These are phyloP conservation scores for Pelargonium cotyledonis DNA, from an alignment of 441 rosid genomes.

Conservation along the genomic window DNA sequence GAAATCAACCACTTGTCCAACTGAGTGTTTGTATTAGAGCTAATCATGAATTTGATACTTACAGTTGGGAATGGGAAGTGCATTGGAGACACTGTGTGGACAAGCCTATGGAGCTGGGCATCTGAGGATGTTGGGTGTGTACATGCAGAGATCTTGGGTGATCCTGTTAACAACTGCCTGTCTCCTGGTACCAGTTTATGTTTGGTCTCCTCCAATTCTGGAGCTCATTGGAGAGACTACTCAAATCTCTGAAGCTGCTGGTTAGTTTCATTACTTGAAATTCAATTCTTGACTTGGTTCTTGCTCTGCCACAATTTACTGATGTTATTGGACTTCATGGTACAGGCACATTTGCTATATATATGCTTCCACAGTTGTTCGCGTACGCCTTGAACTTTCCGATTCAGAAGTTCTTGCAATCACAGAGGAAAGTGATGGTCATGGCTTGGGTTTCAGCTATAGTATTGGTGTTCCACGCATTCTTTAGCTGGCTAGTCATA, in stretches of 20 bases:
- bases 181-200: slow-evolving; percentile 30
- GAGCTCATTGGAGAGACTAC: slow-evolving; percentile 36
- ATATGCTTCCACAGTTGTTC: slow-evolving; percentile 35
- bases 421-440: slow-evolving; percentile 49
- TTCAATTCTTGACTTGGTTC: no score
- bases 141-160: slow-evolving; percentile 45
- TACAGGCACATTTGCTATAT: slow-evolving; percentile 23
- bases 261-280: slow-evolving; percentile 7
- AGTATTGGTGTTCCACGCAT: slow-evolving; percentile 33
- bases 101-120: slow-evolving; percentile 43
- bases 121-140: slow-evolving; percentile 36
- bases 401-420: slow-evolving; percentile 39
- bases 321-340: background rate
- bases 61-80: slow-evolving; percentile 34
- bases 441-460: slow-evolving; percentile 40
- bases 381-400: slow-evolving; percentile 49
- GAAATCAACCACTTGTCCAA: no score
- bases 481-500: slow-evolving; percentile 35
- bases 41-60: no score
- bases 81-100: slow-evolving; percentile 43
- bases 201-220: slow-evolving; percentile 35
- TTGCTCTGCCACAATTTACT: no score
- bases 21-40: no score
- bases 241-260: slow-evolving; percentile 37
- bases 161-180: slow-evolving; percentile 36